A percentile compares a stretch with the other conserved stretches of the same genome.
Conservation (phyloP, 2,329 filamentous ascomycete species). For the Ambrosiella beaveri region DNA sequence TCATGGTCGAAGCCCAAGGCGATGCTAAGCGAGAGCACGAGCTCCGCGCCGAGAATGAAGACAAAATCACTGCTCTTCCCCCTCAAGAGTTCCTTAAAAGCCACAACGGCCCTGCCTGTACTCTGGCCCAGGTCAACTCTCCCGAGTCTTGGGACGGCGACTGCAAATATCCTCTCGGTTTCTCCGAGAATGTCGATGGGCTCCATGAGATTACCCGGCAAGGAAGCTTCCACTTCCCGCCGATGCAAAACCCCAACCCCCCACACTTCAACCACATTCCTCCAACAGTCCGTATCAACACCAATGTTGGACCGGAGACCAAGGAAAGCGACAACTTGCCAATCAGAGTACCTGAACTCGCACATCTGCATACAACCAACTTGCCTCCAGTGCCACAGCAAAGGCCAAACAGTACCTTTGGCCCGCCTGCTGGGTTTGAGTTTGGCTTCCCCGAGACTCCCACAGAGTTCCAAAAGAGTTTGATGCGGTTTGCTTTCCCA, state of each 20-base stretch:
- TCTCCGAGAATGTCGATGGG: neutral
- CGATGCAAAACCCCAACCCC: slow-evolving; percentile 28
- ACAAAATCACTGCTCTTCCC: slow-evolving; percentile 67
- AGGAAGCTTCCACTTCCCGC: slow-evolving; percentile 45
- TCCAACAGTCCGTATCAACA: slow-evolving; percentile 16
- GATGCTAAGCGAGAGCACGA: slow-evolving; percentile 65
- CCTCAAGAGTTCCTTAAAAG: slow-evolving; percentile 46
- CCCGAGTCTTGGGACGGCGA: slow-evolving; percentile 9
- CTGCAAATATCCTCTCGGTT: neutral
- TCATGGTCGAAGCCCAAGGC: slow-evolving; percentile 63
- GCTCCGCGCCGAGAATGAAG: slow-evolving; percentile 66
- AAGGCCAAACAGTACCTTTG: slow-evolving; percentile 38
- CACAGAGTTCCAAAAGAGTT: slow-evolving; percentile 71
- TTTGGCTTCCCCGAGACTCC: slow-evolving; percentile 73
- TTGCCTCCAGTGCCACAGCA: slow-evolving; percentile 20
- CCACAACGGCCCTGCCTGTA: slow-evolving; percentile 17
- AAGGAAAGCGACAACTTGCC: slow-evolving; percentile 16
- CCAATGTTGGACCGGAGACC: slow-evolving; percentile 11
- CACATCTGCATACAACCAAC: slow-evolving; percentile 35
- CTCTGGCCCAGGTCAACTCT: slow-evolving; percentile 11
- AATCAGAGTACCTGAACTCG: slow-evolving; percentile 35
- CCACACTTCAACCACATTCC: slow-evolving; percentile 45
- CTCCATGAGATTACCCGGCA: slow-evolving; percentile 5
- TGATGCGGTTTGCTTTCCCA: slow-evolving; percentile 82
- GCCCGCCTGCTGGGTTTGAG: slow-evolving; percentile 47